These are phyloP conservation scores for Fusarium oligoseptatum DNA, from an alignment of 2,329 filamentous ascomycete genomes.

Conservation along the genomic window DNA sequence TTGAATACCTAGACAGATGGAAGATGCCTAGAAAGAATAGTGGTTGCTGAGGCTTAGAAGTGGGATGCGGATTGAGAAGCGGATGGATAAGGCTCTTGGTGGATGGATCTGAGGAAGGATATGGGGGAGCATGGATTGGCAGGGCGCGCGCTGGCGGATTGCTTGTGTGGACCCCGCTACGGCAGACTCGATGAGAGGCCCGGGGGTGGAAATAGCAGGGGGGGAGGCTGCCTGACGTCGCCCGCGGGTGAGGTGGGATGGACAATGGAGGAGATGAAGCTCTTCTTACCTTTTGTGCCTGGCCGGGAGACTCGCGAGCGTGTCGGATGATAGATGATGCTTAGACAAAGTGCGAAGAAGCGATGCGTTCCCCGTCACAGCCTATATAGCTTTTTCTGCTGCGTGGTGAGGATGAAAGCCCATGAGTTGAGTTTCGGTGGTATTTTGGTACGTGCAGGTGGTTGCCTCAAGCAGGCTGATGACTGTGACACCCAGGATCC, in stretches of 20 bases:
- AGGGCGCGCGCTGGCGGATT: conserved; percentile 46
- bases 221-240: conserved; percentile 4
- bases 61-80: conserved; percentile 40
- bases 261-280: not conserved
- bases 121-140: conserved; percentile 51
- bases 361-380: not conserved
- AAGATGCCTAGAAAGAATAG: conserved; percentile 25
- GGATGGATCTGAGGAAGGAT: conserved; percentile 41
- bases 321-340: not conserved
- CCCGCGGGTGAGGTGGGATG: not conserved
- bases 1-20: conserved; percentile 15
- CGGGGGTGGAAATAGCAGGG: conserved; percentile 40
- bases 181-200: conserved; percentile 18
- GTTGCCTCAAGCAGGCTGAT: conserved; percentile 12
- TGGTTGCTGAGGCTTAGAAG: conserved; percentile 34
- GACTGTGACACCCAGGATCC: conserved; percentile 4
- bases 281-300: not conserved
- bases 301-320: not conserved
- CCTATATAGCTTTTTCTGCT: not conserved
- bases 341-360: not conserved
- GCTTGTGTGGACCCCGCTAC: conserved; percentile 55
- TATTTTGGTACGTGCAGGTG: conserved; percentile 7
- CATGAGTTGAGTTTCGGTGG: conserved; percentile 3
- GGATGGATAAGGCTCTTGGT: conserved; percentile 39
- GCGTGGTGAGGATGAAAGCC: conserved; percentile 26